A percentile compares a stretch with the other conserved stretches of the same genome.
phyloP scores from a whole-genome alignment of 2,329 filamentous ascomycete species.

The Sordariomycetes sp. region DNA sequence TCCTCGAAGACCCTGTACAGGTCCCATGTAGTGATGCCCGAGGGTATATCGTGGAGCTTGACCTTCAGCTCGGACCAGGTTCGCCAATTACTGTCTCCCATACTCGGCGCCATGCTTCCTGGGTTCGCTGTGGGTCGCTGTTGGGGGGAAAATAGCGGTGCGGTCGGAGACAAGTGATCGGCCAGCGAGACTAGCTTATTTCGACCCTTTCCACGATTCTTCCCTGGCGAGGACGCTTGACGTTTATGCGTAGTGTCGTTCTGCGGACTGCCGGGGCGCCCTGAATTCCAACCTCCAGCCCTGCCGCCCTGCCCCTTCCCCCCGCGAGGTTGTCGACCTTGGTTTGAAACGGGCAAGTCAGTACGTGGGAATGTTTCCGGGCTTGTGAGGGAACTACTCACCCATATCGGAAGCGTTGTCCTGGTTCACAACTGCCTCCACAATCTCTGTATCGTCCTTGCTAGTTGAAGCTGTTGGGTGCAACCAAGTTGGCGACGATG shows the following conservation, averaged over 20 bases:
- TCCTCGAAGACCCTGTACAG: conserved; percentile 37
- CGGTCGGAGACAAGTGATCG: not conserved
- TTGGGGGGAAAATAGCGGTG: not conserved
- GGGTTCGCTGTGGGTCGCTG: not conserved
- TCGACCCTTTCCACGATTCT: not conserved
- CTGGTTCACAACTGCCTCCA: too few relatives aligned
- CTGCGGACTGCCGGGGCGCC: not conserved
- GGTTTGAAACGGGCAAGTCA: too few relatives aligned
- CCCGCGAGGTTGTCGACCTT: too few relatives aligned
- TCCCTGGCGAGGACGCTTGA: not conserved
- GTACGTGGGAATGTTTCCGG: too few relatives aligned
- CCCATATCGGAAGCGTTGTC: too few relatives aligned
- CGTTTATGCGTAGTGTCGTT: not conserved
- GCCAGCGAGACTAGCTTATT: not conserved
- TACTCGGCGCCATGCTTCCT: not conserved
- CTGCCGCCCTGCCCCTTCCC: too few relatives aligned
- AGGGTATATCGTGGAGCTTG: conserved; percentile 18
- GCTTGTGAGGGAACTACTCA: too few relatives aligned
- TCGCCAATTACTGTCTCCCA: conserved; percentile 14
- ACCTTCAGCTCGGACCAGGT: conserved; percentile 19
- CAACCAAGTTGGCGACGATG: too few relatives aligned
- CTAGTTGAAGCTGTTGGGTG: too few relatives aligned
- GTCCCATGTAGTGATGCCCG: conserved; percentile 21
- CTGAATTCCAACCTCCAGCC: not conserved
- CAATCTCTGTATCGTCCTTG: too few relatives aligned